phyloP scores from a whole-genome alignment of 2,329 filamentous ascomycete species.

The Fonsecaea multimorphosa region DNA sequence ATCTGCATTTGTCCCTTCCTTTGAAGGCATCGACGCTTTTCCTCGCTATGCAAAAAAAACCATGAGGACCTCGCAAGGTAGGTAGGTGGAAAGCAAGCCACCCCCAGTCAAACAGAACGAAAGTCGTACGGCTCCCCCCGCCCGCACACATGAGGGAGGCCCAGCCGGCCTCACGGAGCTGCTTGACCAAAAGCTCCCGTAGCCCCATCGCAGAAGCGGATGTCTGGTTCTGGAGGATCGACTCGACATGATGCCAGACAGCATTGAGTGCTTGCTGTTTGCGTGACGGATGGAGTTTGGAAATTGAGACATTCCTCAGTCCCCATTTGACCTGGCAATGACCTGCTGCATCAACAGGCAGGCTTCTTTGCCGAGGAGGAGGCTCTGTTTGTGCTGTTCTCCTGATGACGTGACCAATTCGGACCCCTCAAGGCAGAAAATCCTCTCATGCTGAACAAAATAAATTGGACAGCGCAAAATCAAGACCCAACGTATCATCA shows the following conservation, averaged over 20 bases:
- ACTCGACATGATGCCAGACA: not conserved
- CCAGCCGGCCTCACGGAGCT: too few relatives aligned
- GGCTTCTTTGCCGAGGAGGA: not conserved
- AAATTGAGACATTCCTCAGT: too few relatives aligned
- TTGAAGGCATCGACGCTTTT: not conserved
- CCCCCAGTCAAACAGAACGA: not conserved
- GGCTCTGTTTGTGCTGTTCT: slow-evolving; percentile 1
- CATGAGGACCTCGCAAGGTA: too few relatives aligned
- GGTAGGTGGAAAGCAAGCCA: not conserved
- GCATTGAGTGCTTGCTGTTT: not conserved
- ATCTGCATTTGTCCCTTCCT: not conserved
- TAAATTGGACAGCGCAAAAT: not conserved
- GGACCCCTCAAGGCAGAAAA: not conserved
- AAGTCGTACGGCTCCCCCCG: too few relatives aligned
- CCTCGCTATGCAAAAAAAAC: slow-evolving; percentile 9
- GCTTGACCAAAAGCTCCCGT: not conserved
- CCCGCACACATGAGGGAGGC: not conserved
- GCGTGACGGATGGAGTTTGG: too few relatives aligned
- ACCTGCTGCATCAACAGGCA: not conserved
- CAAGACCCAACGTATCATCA: not conserved
- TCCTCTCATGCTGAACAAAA: not conserved
- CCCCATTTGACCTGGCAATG: not conserved
- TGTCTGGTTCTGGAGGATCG: not conserved
- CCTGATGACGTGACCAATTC: not conserved
- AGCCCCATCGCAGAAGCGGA: not conserved